Base-by-base conservation (phyloP, 352 stramenopile genomes). In the Phytophthora pseudosyringae region DNA sequence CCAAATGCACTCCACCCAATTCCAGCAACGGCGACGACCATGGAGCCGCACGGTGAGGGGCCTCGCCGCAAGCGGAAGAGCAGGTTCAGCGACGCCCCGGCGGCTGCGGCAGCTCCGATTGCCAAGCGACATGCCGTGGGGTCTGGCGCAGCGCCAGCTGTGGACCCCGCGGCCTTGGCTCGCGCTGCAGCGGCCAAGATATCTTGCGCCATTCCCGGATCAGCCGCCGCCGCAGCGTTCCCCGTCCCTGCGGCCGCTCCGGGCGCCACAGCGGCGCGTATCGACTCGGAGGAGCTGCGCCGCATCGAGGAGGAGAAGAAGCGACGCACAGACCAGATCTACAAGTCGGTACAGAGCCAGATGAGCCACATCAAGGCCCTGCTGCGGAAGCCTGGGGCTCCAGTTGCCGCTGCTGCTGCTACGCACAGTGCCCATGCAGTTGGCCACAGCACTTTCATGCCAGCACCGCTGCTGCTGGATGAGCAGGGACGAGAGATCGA, bases 331-430 rank as follows among this genome's bases (percentile, higher is more conserved):
- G 81, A 94, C 15, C 81, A 91, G 59, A 90, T 95, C 62, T 80
- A 80, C 58, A 88, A 91, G 80, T 94, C 85, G n/a, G 86, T 92
- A 33, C 85, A 93, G 68, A 78, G 86, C 55, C 85, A 95, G 49
- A 93, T 95, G 79, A 85, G 73, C 43, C 79, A 92, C 58, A 86
- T 95, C 39, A 81, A 90, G 57, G 73, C 71, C 43, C 60, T 94
- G 40, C 65, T 90, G 44, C 64, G 75, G 21, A 88, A 88, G 50
- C 79, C 83, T 12, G 72, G 71, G 6, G 59, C 72, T 18, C 11
- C 60, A 36, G n/a, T 36, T 4, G 31, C 53, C 8, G 31, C 35
- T 45, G 26, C 44, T 41, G 48, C 36, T 31, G 35, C 29, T 9
- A 18, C 12, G 2, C 60, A 66, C 10, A 38, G 15, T 13, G 28